Evolutionary conservation across 495 filamentous ascomycete genomes (phyloP).

Genomic region (Trypethelium eluteriae): DNA sequence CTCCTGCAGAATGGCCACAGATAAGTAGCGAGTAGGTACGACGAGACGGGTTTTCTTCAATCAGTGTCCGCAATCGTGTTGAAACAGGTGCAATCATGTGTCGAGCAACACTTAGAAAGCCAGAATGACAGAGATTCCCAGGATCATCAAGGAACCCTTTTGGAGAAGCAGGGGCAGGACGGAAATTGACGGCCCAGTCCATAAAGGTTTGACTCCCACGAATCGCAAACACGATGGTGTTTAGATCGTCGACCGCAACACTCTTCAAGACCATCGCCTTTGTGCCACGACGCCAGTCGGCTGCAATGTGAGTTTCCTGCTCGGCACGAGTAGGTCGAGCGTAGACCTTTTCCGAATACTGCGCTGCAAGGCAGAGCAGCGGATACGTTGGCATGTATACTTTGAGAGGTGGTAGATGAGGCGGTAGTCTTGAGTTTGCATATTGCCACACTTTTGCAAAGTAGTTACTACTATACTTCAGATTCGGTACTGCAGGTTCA

Average conservation of each 20-base stretch:
- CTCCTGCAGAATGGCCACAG: constrained; percentile 77
- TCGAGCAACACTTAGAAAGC: constrained; percentile 65
- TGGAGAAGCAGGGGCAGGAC: constrained; percentile 54
- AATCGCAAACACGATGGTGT: constrained; percentile 72
- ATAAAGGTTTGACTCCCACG: constrained; percentile 69
- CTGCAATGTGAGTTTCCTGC: constrained; percentile 55
- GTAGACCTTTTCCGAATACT: constrained; percentile 67
- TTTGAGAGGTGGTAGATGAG: constrained; percentile 54
- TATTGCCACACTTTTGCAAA: constrained; percentile 75
- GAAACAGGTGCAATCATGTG: constrained; percentile 70
- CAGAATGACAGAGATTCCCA: constrained; percentile 67
- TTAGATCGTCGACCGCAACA: constrained; percentile 63
- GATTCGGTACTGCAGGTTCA: constrained; percentile 13
- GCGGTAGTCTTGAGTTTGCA: constrained; percentile 66
- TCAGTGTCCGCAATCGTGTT: constrained; percentile 53
- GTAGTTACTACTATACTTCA: constrained; percentile 28
- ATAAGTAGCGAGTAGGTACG: constrained; percentile 58
- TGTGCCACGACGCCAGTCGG: constrained; percentile 62
- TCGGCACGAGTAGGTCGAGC: constrained; percentile 51
- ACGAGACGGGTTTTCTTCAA: constrained; percentile 62
- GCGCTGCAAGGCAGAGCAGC: constrained; percentile 64
- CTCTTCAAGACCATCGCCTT: constrained; percentile 82
- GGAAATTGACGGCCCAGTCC: constrained; percentile 78
- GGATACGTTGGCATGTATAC: constrained; percentile 64
- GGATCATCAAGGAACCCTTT: constrained; percentile 64